Base-by-base conservation (phyloP, 768 basidiomycete genomes). In the Exsudoporus frostii region DNA sequence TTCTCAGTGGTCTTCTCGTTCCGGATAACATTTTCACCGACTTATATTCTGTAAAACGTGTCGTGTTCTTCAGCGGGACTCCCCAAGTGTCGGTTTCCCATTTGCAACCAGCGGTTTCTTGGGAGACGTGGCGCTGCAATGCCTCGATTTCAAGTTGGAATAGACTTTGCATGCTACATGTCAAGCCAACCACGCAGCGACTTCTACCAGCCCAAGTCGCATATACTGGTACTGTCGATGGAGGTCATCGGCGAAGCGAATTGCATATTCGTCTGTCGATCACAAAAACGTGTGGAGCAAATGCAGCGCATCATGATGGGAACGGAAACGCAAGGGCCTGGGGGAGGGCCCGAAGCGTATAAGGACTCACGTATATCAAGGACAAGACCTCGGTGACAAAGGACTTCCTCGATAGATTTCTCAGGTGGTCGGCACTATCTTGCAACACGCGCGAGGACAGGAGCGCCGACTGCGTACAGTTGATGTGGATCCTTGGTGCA, bases 161-260 rank as follows among this genome's bases (percentile, higher is more conserved):
- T 7, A 27, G 7, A 27, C 27, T 8, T 8, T 27, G 27, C 17
- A 17, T 6, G 32, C 27, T 40, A 38, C 54, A 25, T 15, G 11
- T 36, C 37, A n/a, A 49, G 36, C 32, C 22, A 3, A 10, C 10
- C 29, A 30, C 22, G 15, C 32, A n/a, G 22, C 4, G 2, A 5
- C 9, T 3, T 66, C 53, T 66, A 27, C 37, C 46, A 14, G 38
- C 41, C 42, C 45, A 55, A 17, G 66, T 53, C 49, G 65, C 52
- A 64, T 53, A 65, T 85, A 87, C 40, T 81, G 78, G n/a, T n/a
- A 25, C 4, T 30, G 4, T 53, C 72, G 74, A 73, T 76, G 85
- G 42, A 86, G 74, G 36, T 72, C 68, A 57, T 89, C 84, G 53
- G 84, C 85, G n/a, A n/a, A n/a, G 84, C 84, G 60, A 88, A 89